Evolutionary conservation across 1,139 yeast species (phyloP), one percentile per base, ranked within the genome.

Genomic region (Zygotorulaspora mrakii): DNA sequence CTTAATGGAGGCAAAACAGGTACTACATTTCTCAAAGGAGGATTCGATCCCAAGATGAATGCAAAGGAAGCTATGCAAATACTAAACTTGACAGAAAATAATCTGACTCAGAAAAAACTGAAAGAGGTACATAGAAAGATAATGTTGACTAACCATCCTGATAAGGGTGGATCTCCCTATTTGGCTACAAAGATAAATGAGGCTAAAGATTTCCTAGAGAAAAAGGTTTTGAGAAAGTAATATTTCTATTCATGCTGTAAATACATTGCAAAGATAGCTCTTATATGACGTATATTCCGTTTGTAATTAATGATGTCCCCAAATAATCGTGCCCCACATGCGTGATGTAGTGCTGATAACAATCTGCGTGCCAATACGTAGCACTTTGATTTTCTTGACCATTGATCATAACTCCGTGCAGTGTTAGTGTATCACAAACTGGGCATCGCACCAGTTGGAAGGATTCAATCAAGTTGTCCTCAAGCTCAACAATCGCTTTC

Each of bases 141-240:
- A 68, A 88, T 91, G 96, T 71, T 91, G 62, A 77, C 89, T 36
- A 91, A 91, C 67, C 98, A 91, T 62, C 98, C 98, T 9, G 98
- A 91, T 68, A 85, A 94, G 61, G 98, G 98, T 37, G 98, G 98
- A 7, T 84, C 95, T 13, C 91, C 97, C 27, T 89, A 78, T 58
- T 65, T 91, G 60, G 98, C 98, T 46, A 89, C 97, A 35, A 91
- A 91, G 71, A 88, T 91, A 53, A 91, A 91, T 64, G 97, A 91
- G 68, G 97, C 98, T 39, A 91, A 91, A 65, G 96, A 88, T 57
- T 82, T 88, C 61, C 72, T 91, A 60, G 94, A 86, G 53, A 88
- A 87, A 68, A 78, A 89, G 35, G 59, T 54, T 11, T 38, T 55
- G 26, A 48, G 53, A 27, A 54, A 53, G 35, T 54, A 35, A 44